Conservation (phyloP, 306 rosid species). For the Cucurbita ficifolia region DNA sequence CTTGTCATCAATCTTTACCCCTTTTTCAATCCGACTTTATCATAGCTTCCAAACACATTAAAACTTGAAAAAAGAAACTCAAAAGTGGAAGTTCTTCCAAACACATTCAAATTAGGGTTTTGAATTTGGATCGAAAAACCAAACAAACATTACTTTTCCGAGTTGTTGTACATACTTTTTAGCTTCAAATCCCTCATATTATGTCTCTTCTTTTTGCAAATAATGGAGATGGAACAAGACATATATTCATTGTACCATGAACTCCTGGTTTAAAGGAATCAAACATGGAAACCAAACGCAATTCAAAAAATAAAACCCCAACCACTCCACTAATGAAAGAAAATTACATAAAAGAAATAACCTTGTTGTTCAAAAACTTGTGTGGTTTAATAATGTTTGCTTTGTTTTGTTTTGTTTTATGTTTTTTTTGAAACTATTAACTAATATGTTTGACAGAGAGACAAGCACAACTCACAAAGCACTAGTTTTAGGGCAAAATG, state of each 20-base stretch:
- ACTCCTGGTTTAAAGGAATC: conserved; percentile 66
- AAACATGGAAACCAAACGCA: conserved; percentile 49
- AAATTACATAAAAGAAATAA: not conserved
- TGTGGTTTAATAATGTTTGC: conserved; percentile 17
- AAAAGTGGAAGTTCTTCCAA: too few species aligned
- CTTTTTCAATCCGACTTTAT: too few species aligned
- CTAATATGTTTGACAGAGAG: conserved; percentile 35
- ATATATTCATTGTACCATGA: conserved; percentile 21
- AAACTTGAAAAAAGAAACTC: too few species aligned
- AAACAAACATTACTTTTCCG: not conserved
- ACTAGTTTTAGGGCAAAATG: conserved; percentile 32
- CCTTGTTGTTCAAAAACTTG: not conserved
- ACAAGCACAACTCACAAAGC: conserved; percentile 60
- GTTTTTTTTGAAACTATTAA: not conserved
- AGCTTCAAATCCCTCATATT: not conserved
- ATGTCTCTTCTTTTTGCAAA: not conserved
- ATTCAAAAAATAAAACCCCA: conserved; percentile 11
- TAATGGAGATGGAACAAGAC: conserved; percentile 27
- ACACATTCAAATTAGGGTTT: not conserved
- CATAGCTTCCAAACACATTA: too few species aligned
- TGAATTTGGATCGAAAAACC: not conserved
- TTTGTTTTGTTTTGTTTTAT: not conserved
- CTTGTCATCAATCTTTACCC: too few species aligned
- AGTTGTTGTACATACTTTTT: not conserved
- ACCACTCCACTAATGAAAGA: conserved; percentile 58